A percentile compares a stretch with the other conserved stretches of the same genome.
Evolutionary conservation across 1,139 yeast species (phyloP).

Genomic region (Suhomyces bribrorum): DNA sequence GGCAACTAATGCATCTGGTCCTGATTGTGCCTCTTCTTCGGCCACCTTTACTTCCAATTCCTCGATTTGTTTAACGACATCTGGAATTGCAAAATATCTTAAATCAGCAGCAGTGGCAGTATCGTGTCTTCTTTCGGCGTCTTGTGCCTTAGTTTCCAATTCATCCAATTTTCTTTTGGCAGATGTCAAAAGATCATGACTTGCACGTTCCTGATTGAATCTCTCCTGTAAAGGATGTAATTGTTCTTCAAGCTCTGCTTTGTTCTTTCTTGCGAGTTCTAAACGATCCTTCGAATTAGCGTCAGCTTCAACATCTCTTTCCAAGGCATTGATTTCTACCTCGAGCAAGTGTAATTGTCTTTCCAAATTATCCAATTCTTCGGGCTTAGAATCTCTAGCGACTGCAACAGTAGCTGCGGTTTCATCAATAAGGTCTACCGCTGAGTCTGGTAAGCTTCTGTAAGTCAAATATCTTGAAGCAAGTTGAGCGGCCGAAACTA

Average conservation of each 20-base stretch:
- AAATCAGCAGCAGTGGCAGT: slow-evolving; percentile 94
- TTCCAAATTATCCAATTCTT: slow-evolving; percentile 89
- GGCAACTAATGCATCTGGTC: slow-evolving; percentile 66
- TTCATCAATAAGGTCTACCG: slow-evolving; percentile 95
- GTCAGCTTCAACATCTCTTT: slow-evolving; percentile 93
- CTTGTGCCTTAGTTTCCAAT: slow-evolving; percentile 85
- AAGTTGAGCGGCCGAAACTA: slow-evolving; percentile 91
- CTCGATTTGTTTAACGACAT: slow-evolving; percentile 72
- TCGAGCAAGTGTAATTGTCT: slow-evolving; percentile 88
- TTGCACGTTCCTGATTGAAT: slow-evolving; percentile 83
- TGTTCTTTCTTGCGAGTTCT: slow-evolving; percentile 70
- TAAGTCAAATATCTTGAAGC: slow-evolving; percentile 94
- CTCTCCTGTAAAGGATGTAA: slow-evolving; percentile 83
- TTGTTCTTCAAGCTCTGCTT: slow-evolving; percentile 83
- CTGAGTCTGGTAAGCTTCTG: slow-evolving; percentile 95
- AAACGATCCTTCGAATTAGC: slow-evolving; percentile 84
- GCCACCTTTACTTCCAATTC: slow-evolving; percentile 75
- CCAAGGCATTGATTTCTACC: slow-evolving; percentile 95
- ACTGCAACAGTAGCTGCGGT: slow-evolving; percentile 98
- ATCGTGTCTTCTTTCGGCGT: slow-evolving; percentile 96
- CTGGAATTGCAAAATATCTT: slow-evolving; percentile 96
- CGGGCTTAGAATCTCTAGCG: slow-evolving; percentile 97
- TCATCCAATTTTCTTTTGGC: slow-evolving; percentile 92
- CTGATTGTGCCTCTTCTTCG: slow-evolving; percentile 61
- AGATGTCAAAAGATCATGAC: slow-evolving; percentile 85